A percentile compares a stretch with the other conserved stretches of the same genome.
These are phyloP conservation scores for Tetragonia tetragonoides DNA, from an alignment of 148 eudicot genomes.

Conservation along the genomic window DNA sequence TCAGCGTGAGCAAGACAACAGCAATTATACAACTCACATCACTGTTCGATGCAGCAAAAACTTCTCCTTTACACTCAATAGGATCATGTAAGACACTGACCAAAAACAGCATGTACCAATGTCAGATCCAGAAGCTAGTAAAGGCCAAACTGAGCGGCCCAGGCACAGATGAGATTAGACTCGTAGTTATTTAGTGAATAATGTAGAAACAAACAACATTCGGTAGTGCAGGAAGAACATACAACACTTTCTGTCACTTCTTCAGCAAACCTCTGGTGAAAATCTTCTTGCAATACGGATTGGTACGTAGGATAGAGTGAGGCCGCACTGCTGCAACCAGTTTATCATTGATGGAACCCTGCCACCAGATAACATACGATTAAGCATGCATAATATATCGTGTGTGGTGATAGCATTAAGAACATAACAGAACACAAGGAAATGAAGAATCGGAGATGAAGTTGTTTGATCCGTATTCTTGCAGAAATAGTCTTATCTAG, in stretches of 20 bases:
- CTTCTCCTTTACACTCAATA: conserved; percentile 23
- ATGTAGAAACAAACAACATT: conserved; percentile 20
- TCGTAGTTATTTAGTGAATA: conserved; percentile 17
- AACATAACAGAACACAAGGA: not conserved
- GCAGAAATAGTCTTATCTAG: too few relatives aligned
- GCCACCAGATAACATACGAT: not conserved
- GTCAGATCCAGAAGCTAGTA: not conserved
- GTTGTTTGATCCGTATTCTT: too few relatives aligned
- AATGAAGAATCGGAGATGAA: too few relatives aligned
- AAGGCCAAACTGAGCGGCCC: not conserved
- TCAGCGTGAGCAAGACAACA: not conserved
- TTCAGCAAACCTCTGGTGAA: conserved; percentile 51
- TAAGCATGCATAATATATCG: not conserved
- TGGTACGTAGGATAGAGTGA: conserved; percentile 46
- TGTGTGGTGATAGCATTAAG: not conserved
- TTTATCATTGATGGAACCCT: conserved; percentile 45
- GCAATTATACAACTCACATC: not conserved
- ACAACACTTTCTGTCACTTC: conserved; percentile 46
- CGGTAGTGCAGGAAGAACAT: conserved; percentile 25
- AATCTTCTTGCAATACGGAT: conserved; percentile 67
- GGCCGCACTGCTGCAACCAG: conserved; percentile 53
- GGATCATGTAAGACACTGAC: not conserved
- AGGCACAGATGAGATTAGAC: not conserved
- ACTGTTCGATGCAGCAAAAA: conserved; percentile 11
- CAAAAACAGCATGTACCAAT: conserved; percentile 10